Conservation (phyloP, 1,139 yeast genomes). For the Meyerozyma sp. region DNA sequence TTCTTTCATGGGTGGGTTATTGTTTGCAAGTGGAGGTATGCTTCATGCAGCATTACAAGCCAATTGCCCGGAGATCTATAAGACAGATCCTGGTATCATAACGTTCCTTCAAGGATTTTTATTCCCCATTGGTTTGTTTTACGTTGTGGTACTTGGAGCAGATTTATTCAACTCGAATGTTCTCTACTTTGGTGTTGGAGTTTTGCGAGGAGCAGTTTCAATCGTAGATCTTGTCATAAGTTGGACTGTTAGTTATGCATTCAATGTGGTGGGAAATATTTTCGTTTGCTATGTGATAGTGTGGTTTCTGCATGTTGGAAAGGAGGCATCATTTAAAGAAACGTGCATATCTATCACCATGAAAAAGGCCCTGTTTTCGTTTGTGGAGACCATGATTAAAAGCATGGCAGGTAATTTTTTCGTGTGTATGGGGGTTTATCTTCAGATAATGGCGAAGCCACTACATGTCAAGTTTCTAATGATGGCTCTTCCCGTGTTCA, state of each 20-base stretch:
- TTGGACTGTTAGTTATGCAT: slow-evolving; percentile 65
- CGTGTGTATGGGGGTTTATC: slow-evolving; percentile 68
- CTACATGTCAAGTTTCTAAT: slow-evolving; percentile 69
- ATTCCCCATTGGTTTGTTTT: slow-evolving; percentile 67
- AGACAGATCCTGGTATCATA: slow-evolving; percentile 49
- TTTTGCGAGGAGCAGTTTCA: slow-evolving; percentile 64
- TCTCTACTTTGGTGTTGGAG: slow-evolving; percentile 61
- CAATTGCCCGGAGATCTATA: slow-evolving; percentile 36
- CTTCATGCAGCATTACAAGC: slow-evolving; percentile 53
- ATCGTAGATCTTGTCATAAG: slow-evolving; percentile 56
- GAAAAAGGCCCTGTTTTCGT: slow-evolving; percentile 41
- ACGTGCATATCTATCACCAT: slow-evolving; percentile 47
- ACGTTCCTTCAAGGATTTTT: slow-evolving; percentile 49
- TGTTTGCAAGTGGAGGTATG: slow-evolving; percentile 74
- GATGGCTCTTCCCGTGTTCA: slow-evolving; percentile 62
- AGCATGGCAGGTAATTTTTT: slow-evolving; percentile 73
- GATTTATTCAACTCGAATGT: slow-evolving; percentile 72
- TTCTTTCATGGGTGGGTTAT: slow-evolving; percentile 63
- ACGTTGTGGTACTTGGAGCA: slow-evolving; percentile 67
- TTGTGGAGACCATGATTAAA: slow-evolving; percentile 56
- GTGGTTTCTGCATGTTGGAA: slow-evolving; percentile 46
- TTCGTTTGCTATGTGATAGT: slow-evolving; percentile 63
- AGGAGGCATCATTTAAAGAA: slow-evolving; percentile 27
- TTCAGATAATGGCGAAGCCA: slow-evolving; percentile 75
- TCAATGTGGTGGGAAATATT: slow-evolving; percentile 57